phyloP scores from a whole-genome alignment of 1,139 yeast species.

The Suhomyces wounanorum region DNA sequence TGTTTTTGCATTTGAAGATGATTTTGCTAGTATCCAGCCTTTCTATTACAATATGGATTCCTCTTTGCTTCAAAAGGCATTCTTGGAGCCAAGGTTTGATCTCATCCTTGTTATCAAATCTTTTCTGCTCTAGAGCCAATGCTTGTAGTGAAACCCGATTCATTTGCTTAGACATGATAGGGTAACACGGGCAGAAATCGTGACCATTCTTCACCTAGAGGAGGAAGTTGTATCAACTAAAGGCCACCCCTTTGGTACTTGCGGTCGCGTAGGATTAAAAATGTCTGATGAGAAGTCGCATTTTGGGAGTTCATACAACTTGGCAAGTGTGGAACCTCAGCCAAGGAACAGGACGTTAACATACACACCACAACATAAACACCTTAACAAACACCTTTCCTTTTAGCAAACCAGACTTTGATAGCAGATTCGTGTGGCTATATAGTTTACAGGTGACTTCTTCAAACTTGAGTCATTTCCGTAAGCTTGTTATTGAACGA shows the following conservation, averaged over 20 bases:
- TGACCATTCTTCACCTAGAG: background rate
- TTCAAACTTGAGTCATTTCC: background rate
- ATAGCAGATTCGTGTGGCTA: too few relatives aligned
- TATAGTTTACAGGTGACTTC: too few relatives aligned
- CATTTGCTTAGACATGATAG: slow-evolving; percentile 2
- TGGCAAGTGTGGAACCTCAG: background rate
- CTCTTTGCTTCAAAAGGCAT: slow-evolving; percentile 44
- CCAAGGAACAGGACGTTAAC: background rate
- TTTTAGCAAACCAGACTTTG: too few relatives aligned
- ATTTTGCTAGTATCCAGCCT: slow-evolving; percentile 69
- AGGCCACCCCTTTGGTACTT: background rate
- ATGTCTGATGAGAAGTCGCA: slow-evolving; percentile 1
- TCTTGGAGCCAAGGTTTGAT: slow-evolving; percentile 72
- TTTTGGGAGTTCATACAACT: background rate
- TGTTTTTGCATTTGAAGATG: slow-evolving; percentile 63
- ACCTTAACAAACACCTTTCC: too few relatives aligned
- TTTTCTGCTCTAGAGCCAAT: slow-evolving; percentile 16
- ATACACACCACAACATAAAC: too few relatives aligned
- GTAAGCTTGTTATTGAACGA: background rate
- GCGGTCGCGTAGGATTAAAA: background rate
- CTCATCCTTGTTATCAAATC: slow-evolving; percentile 26
- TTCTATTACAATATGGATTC: slow-evolving; percentile 66
- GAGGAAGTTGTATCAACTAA: background rate
- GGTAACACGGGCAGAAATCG: background rate
- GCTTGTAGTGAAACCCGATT: slow-evolving; percentile 13